Base-by-base conservation (phyloP, 1,284 basidiomycete genomes). In the Termitomyces sp. region DNA sequence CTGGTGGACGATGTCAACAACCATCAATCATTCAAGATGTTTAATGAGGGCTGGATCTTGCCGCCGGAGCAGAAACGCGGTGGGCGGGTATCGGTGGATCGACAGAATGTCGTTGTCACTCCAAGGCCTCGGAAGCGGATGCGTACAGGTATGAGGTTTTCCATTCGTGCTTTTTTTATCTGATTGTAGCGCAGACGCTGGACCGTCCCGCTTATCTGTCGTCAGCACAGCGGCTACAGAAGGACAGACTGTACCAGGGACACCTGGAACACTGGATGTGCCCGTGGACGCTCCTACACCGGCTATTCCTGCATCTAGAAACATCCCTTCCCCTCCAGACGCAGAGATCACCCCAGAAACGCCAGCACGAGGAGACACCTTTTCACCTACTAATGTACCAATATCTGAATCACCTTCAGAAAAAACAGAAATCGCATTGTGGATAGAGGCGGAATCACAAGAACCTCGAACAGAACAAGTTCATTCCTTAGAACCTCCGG, bases 41-140 rank as follows among this genome's bases (percentile, higher is more conserved):
- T 96, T 72, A 86, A 97, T 60, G 74, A 78, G 19, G 94, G 94
- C 1, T 97, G 94, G 94, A 92, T 96, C 15, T 71, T 96, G 15
- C 90, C 92, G 8, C 62, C 83, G 8, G 90, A 87, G 30, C 79
- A 82, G 43, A 81, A 82, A 61, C 77, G 84, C 36, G 79, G 78
- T 46, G 83, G 79, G 15, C 75, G 81, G 24, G 67, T 72, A 24
- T 68, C 73, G 7, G 59, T 76, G 7, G 79, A 82, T 42, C 72
- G 71, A 39, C 68, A 66, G 13, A 52, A 36, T 9, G 50, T 42
- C 15, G 52, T 67, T 8, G 56, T 70, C 24, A 76, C 74, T 40
- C 77, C 54, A 8, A 51, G 72, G 21, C 78, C 78, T 10, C 80
- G 69, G 67, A 88, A 86, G 68, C 77, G 73, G 44, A 68, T 69